A percentile compares a stretch with the other conserved stretches of the same genome.
These are phyloP conservation scores for Kuraishia molischiana DNA, from an alignment of 805 yeast species.

Conservation along the genomic window DNA sequence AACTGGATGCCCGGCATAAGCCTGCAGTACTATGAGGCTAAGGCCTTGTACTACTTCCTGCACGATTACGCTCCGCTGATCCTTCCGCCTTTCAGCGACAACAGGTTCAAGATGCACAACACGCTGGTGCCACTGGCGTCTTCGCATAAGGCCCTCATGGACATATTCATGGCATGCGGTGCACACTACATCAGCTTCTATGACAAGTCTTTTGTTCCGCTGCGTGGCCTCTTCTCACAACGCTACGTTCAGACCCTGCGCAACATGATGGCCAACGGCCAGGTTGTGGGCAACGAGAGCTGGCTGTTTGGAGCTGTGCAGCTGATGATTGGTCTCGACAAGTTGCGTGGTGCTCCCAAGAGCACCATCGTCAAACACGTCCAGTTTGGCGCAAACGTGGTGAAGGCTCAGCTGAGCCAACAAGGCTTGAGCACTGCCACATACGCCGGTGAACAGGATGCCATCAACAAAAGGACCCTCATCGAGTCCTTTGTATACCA, in stretches of 20 bases:
- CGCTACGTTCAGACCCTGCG: background rate
- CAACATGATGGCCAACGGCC: background rate
- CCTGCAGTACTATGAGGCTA: background rate
- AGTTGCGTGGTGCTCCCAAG: constrained; percentile 4
- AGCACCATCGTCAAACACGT: constrained; percentile 3
- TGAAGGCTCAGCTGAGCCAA: background rate
- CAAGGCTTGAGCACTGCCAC: background rate
- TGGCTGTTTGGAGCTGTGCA: constrained; percentile 6
- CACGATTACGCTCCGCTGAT: constrained; percentile 5
- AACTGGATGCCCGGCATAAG: background rate
- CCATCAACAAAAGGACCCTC: too few species aligned
- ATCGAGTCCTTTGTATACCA: constrained; percentile 6
- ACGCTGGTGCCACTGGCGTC: constrained; percentile 6
- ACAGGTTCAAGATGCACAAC: constrained; percentile 4
- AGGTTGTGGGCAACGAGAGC: constrained; percentile 1
- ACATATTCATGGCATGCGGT: constrained; percentile 7
- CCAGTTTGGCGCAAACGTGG: background rate
- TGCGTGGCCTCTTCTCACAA: background rate
- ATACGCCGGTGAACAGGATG: background rate
- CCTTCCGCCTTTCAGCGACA: constrained; percentile 6
- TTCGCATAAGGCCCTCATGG: constrained; percentile 2
- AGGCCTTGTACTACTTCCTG: constrained; percentile 4
- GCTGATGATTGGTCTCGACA: constrained; percentile 5
- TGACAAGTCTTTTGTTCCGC: constrained; percentile 1
- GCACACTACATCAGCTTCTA: constrained; percentile 5